These are phyloP conservation scores for Arabidopsis suecica DNA, from an alignment of 345 rosid genomes.

Conservation along the genomic window DNA sequence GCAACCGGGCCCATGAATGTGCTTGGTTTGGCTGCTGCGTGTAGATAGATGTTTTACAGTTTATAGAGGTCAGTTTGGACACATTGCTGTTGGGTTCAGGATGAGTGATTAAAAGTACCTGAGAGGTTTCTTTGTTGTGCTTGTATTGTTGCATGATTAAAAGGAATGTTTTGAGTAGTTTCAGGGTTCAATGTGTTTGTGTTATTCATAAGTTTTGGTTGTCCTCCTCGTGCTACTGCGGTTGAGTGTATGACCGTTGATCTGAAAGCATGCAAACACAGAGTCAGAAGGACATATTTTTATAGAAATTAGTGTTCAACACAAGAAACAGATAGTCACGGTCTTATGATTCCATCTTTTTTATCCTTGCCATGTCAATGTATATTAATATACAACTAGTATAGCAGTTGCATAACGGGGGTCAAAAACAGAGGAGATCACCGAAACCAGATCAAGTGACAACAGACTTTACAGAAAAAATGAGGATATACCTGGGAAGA, in stretches of 20 bases:
- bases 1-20: slow-evolving; percentile 65
- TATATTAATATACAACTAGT: not conserved
- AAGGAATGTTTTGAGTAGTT: slow-evolving; percentile 54
- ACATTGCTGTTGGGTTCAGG: slow-evolving; percentile 20
- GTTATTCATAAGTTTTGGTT: slow-evolving; percentile 45
- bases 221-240: slow-evolving; percentile 54
- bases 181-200: slow-evolving; percentile 51
- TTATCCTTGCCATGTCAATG: not conserved
- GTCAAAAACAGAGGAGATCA: slow-evolving; percentile 4
- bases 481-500: slow-evolving; percentile 71
- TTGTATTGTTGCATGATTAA: slow-evolving; percentile 55
- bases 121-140: slow-evolving; percentile 64
- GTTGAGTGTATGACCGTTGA: slow-evolving; percentile 85
- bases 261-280: slow-evolving; percentile 52
- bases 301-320: not conserved
- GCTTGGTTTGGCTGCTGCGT: slow-evolving; percentile 69
- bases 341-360: not conserved
- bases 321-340: not conserved
- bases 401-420: not conserved
- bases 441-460: not conserved
- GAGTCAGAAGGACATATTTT: slow-evolving; percentile 2
- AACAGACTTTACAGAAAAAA: not conserved
- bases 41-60: slow-evolving; percentile 23
- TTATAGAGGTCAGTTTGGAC: slow-evolving; percentile 20
- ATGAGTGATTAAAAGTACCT: slow-evolving; percentile 51